Conservation (phyloP, 2,329 filamentous ascomycete species). For the Bertia moriformis region DNA sequence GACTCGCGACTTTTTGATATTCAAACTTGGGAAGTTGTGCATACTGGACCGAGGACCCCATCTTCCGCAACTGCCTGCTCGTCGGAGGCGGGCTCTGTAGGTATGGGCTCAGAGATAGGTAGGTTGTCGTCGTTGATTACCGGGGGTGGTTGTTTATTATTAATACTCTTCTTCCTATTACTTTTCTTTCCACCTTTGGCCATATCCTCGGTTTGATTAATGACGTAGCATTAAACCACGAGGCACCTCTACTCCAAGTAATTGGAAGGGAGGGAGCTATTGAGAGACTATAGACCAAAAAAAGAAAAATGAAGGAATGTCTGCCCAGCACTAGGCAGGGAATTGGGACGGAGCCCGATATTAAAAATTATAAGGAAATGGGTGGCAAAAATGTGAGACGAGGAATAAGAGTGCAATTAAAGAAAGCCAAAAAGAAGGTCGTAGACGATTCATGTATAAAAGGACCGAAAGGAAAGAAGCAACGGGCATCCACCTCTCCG, state of each 20-base stretch:
- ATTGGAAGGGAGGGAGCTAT: too few species aligned
- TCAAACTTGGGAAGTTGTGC: slow-evolving; percentile 1
- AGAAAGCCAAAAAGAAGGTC: neutral
- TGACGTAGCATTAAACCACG: neutral
- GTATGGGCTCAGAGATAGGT: neutral
- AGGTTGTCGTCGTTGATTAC: neutral
- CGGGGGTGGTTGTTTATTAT: neutral
- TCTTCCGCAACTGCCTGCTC: neutral
- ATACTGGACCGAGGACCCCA: neutral
- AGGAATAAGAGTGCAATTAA: too few species aligned
- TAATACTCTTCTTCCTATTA: neutral
- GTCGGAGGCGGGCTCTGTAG: neutral
- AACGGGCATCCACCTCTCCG: neutral
- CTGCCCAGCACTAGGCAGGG: too few species aligned
- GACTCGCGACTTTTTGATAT: neutral
- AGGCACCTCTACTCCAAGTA: too few species aligned
- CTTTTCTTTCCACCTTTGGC: neutral
- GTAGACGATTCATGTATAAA: neutral
- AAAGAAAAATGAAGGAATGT: too few species aligned
- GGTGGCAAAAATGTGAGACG: neutral
- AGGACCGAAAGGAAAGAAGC: neutral
- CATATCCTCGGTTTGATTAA: slow-evolving; percentile 1
- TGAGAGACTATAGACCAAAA: too few species aligned
- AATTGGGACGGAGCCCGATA: too few species aligned
- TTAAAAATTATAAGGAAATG: too few species aligned